Percentiles rank a stretch among this genome's conserved stretches.
These are phyloP conservation scores for Peronospora belbahrii DNA, from an alignment of 352 stramenopile species.

Conservation along the genomic window DNA sequence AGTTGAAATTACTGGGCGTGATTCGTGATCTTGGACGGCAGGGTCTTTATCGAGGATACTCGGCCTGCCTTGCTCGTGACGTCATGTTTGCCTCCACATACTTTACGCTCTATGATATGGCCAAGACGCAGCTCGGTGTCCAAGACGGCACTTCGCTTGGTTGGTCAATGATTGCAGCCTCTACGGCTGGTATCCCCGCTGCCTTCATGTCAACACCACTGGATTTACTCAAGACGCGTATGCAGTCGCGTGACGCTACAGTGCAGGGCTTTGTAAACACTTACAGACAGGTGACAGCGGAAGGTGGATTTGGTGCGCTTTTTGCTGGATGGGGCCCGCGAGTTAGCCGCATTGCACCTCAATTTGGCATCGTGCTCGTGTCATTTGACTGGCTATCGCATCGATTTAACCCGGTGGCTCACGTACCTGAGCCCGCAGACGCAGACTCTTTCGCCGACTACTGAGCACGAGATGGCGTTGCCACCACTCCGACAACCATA, in stretches of 20 bases:
- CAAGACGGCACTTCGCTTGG: slow-evolving; percentile 63
- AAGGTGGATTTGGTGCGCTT: slow-evolving; percentile 45
- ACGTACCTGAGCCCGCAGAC: slow-evolving; percentile 19
- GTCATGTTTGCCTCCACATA: slow-evolving; percentile 74
- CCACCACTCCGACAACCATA: not conserved
- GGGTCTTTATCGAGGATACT: slow-evolving; percentile 69
- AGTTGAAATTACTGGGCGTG: slow-evolving; percentile 41
- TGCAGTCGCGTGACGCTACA: slow-evolving; percentile 56
- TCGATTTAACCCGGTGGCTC: slow-evolving; percentile 30
- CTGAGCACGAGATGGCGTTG: slow-evolving; percentile 6
- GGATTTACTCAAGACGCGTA: slow-evolving; percentile 74
- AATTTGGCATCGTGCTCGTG: slow-evolving; percentile 79
- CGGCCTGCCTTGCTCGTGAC: slow-evolving; percentile 57
- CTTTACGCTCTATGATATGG: slow-evolving; percentile 73
- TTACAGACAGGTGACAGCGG: slow-evolving; percentile 39
- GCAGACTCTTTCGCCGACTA: slow-evolving; percentile 28
- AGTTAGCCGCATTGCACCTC: slow-evolving; percentile 64
- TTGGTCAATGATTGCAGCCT: slow-evolving; percentile 63
- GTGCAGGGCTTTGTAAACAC: slow-evolving; percentile 41
- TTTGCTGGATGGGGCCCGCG: slow-evolving; percentile 67
- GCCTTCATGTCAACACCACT: slow-evolving; percentile 72
- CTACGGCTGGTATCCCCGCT: slow-evolving; percentile 57
- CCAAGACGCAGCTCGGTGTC: slow-evolving; percentile 55
- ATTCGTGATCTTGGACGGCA: slow-evolving; percentile 53
- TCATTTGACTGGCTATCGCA: slow-evolving; percentile 75